Base-by-base conservation (phyloP, 257 asterid species). In the Echium plantagineum region DNA sequence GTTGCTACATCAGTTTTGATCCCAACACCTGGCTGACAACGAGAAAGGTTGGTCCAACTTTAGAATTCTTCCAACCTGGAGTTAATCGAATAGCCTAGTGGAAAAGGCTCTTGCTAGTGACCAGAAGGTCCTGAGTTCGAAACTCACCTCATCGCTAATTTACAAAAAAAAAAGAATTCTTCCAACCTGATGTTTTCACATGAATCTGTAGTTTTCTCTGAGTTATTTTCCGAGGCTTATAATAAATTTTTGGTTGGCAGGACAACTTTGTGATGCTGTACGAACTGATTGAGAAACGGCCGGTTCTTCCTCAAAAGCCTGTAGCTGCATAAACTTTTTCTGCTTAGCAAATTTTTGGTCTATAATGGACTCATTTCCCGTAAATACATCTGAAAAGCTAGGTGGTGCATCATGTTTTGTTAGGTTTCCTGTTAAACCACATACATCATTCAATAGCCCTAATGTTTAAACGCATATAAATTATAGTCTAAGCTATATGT, bases 221-320 rank as follows among this genome's bases (percentile, higher is more conserved):
- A 35, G 62, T 60, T 73, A 38, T 47, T 68, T 35, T 20, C 57
- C 21, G 5, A 17, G 26, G 47, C 30, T 3, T 52, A n/a, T 20
- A 31, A 58, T 13, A 15, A 22, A 42, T 24, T 48, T 18, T 17
- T 42, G 72, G 51, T 31, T 53, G 67, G 79, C 86, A 88, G 94
- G 96, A 88, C 61, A 83, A 85, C 76, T 80, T 85, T 61, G 84
- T 85, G 26, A 62, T 88, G 71, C 80, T 76, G 26, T 88, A 85
- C 61, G 93, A 85, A 26, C 66, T 78, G 90, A 78, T 88, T 26
- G 96, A 88, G 71, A 80, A 76, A 66, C 78, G 83, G 57, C 90
- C 94, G 4, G 15, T 12, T 15, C 71, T 85, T 35, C 81, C 83
- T 61, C 87, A 74, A 58, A 81, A 67, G 58, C 51, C 83, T 66